phyloP scores from a whole-genome alignment of 2,329 filamentous ascomycete genomes.

The Fusarium dlaminii region DNA sequence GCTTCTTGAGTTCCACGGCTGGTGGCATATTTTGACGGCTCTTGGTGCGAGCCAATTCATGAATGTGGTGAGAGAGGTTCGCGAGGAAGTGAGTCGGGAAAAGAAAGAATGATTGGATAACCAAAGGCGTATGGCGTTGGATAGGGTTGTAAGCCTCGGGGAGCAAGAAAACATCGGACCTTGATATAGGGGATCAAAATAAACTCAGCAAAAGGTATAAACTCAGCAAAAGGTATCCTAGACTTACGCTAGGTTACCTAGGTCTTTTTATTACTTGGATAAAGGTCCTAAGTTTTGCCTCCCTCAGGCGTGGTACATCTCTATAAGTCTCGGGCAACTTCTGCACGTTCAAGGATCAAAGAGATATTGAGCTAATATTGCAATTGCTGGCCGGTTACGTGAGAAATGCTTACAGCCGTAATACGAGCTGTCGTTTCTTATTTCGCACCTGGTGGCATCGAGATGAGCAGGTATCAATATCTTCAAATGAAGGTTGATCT shows the following conservation, averaged over 20 bases:
- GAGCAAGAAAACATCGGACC: neutral
- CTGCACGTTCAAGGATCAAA: neutral
- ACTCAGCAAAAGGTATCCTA: neutral
- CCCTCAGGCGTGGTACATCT: neutral
- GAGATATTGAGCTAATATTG: neutral
- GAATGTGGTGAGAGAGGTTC: constrained; percentile 43
- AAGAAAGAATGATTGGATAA: constrained; percentile 21
- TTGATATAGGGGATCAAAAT: neutral
- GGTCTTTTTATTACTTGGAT: neutral
- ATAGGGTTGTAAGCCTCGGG: neutral
- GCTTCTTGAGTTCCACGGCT: constrained; percentile 67
- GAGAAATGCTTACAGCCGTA: neutral
- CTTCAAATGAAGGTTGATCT: neutral
- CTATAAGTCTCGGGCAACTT: neutral
- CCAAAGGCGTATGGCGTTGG: neutral
- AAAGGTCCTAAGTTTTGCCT: neutral
- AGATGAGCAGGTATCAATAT: neutral
- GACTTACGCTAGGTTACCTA: neutral
- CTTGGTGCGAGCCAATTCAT: constrained; percentile 59
- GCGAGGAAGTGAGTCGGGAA: constrained; percentile 30
- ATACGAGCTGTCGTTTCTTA: neutral
- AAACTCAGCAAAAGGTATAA: neutral
- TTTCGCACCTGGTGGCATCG: neutral
- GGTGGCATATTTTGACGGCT: constrained; percentile 71
- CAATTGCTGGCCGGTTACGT: neutral